phyloP scores from a whole-genome alignment of 176 grass and related monocot genomes.

The Juncus effusus region DNA sequence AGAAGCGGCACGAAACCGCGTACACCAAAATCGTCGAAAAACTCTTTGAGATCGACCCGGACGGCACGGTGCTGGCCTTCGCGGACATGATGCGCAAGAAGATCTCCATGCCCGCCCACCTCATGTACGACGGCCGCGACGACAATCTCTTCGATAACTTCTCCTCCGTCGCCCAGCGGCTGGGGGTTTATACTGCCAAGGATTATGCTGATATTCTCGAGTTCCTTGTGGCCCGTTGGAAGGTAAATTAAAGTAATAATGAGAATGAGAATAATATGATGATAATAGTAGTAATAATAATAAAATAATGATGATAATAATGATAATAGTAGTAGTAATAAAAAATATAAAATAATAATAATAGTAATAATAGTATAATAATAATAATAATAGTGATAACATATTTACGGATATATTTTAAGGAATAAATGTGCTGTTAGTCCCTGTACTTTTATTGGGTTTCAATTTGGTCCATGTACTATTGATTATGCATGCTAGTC shows the following conservation, averaged over 20 bases:
- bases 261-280: too few species aligned
- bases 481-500: too few species aligned
- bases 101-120: slow-evolving; percentile 90
- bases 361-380: too few species aligned
- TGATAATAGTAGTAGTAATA: too few species aligned
- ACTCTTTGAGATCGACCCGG: slow-evolving; percentile 83
- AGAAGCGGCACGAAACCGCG: slow-evolving; percentile 91
- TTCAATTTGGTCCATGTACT: too few species aligned
- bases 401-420: too few species aligned
- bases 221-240: slow-evolving; percentile 85
- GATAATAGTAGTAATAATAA: too few species aligned
- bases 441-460: too few species aligned
- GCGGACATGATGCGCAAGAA: slow-evolving; percentile 99
- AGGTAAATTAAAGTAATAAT: slow-evolving; percentile 26
- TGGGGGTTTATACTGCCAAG: slow-evolving; percentile 81
- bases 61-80: slow-evolving; percentile 62
- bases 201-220: slow-evolving; percentile 94
- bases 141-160: slow-evolving; percentile 92
- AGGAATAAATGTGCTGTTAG: too few species aligned
- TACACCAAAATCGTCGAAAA: slow-evolving; percentile 97
- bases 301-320: too few species aligned
- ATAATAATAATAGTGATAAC: not conserved
- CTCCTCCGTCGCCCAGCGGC: slow-evolving; percentile 71
- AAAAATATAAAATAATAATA: too few species aligned
- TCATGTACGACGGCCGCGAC: slow-evolving; percentile 86